Conservation (phyloP, 148 eudicot species). For the Simmondsia chinensis region DNA sequence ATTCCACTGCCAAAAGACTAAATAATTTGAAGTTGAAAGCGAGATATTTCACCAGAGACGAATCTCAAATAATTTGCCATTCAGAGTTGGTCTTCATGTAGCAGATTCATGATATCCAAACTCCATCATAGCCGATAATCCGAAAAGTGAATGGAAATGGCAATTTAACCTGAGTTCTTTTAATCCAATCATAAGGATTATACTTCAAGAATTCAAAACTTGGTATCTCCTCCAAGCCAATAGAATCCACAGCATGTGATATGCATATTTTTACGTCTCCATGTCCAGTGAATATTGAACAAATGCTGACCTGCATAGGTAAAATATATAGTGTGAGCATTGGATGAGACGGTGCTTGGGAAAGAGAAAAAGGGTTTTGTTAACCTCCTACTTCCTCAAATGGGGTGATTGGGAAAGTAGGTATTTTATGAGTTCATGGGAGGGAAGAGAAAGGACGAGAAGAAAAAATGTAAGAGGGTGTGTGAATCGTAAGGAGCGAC, state of each 20-base stretch:
- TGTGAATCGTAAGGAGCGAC: too few species aligned
- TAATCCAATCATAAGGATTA: conserved; percentile 81
- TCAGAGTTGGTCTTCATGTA: too few species aligned
- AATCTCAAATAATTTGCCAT: too few species aligned
- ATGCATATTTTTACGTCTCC: conserved; percentile 62
- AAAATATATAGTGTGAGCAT: not conserved
- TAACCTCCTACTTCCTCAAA: too few species aligned
- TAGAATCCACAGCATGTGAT: conserved; percentile 69
- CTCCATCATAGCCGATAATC: not conserved
- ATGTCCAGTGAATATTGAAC: conserved; percentile 51
- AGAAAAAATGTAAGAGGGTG: too few species aligned
- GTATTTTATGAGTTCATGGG: too few species aligned
- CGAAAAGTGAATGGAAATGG: conserved; percentile 1
- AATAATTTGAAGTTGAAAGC: too few species aligned
- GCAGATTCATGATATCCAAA: not conserved
- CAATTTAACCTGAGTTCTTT: conserved; percentile 56
- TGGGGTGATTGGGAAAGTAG: too few species aligned
- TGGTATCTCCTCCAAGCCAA: conserved; percentile 72
- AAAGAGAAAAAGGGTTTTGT: too few species aligned
- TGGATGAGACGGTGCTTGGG: too few species aligned
- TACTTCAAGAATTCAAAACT: conserved; percentile 50
- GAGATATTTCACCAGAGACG: too few species aligned
- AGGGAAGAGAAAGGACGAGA: too few species aligned
- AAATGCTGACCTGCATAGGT: conserved; percentile 63
- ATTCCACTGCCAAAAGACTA: not conserved